A percentile compares a stretch with the other conserved stretches of the same genome.
These are phyloP conservation scores for Zasmidium citrigriseum DNA, from an alignment of 2,329 filamentous ascomycete species.

Conservation along the genomic window DNA sequence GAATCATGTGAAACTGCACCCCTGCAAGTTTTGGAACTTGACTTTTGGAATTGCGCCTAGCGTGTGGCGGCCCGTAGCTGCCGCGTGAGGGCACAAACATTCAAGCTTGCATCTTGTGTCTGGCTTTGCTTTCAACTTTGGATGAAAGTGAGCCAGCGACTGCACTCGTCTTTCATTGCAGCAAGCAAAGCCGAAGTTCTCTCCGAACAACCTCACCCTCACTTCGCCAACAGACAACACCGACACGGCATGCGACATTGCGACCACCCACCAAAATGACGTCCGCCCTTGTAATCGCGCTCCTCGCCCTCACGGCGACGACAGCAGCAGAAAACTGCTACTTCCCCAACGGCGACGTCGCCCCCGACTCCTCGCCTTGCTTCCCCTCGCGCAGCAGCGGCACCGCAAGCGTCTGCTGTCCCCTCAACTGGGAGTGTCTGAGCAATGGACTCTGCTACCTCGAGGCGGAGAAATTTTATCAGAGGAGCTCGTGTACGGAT, in stretches of 20 bases:
- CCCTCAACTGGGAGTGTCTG: constrained; percentile 36
- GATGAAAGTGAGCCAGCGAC: too few species aligned
- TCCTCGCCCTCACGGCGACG: not conserved
- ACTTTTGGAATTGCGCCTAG: not conserved
- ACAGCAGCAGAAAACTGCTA: constrained; percentile 35
- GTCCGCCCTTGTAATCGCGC: not conserved
- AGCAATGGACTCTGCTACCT: constrained; percentile 37
- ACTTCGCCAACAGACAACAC: too few species aligned
- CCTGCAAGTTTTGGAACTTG: not conserved
- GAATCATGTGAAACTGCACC: not conserved
- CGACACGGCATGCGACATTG: too few species aligned
- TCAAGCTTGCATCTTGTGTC: too few species aligned
- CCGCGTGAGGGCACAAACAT: too few species aligned
- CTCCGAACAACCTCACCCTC: too few species aligned
- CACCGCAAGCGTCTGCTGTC: constrained; percentile 36
- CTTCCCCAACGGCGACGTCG: constrained; percentile 36
- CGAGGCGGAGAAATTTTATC: constrained; percentile 22
- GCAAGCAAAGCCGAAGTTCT: too few species aligned
- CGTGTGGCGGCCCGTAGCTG: too few species aligned
- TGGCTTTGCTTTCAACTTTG: too few species aligned
- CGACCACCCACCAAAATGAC: not conserved
- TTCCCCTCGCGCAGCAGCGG: constrained; percentile 28
- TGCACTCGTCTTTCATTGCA: too few species aligned
- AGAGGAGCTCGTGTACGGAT: constrained; percentile 39
- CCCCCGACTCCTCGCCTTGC: constrained; percentile 29